Evolutionary conservation across 176 grass and related monocot genomes (phyloP), one percentile per base, ranked within the genome.

Genomic region (Oryza nivara): DNA sequence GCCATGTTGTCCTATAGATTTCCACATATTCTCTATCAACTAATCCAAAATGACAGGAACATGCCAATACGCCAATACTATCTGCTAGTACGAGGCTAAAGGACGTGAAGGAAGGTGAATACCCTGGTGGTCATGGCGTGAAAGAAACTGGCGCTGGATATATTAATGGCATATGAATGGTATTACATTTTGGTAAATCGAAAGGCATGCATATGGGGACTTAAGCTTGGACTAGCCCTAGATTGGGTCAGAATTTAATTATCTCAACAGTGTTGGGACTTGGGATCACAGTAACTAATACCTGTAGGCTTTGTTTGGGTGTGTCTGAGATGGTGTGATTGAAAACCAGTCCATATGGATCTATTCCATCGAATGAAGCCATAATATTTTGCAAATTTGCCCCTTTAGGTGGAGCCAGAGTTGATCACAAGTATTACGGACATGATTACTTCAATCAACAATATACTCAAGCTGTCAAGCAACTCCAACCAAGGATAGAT

Each of bases 381-480:
- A 8, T 49, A 30, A 10, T 11, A 51, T 41, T 51, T 2, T 0
- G 25, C 36, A 51, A 41, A 3, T 15, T 73, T 61, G 52, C 4
- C 6, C 15, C 0, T 10, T 28, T 38, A 38, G 41, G 35, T 7
- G 30, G 67, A 30, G 30, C 66, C 58, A 70, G 8, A 81, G 67
- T 35, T 78, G 41, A 80, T 80, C 12, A 23, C 16, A 17, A 34
- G 72, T 74, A 75, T 1, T 68, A 38, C 72, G 73, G 25, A 13
- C 23, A 51, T 77, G 52, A 26, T 80, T 19, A 13, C 40, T 83
- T 34, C 54, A 73, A 88, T 20, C 14, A 45, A 78, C 35, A 80
- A 11, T 32, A 35, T 16, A 70, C 13, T 64, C n/a, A 72, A 89
- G 51, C 17, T 86, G 71, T 69, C n/a, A 67, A 89, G 51, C 13